These are phyloP conservation scores for Populus pruinosa DNA, from an alignment of 345 rosid genomes.

Conservation along the genomic window DNA sequence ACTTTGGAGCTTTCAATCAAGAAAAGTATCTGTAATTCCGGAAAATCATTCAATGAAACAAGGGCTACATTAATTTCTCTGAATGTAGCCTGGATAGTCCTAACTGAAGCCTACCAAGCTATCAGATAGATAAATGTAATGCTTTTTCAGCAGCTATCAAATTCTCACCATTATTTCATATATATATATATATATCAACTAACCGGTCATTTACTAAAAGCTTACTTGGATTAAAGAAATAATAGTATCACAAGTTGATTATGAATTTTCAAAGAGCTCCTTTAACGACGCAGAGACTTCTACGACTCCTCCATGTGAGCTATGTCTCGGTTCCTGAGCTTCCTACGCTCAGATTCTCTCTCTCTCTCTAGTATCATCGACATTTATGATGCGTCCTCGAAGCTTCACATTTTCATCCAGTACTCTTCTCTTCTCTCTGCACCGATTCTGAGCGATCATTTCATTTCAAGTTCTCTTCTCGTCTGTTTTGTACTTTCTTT, in stretches of 20 bases:
- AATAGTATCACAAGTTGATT: not conserved
- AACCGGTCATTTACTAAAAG: not conserved
- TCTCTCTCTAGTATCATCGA: constrained; percentile 9
- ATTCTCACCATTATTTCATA: too few relatives aligned
- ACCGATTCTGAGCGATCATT: constrained; percentile 11
- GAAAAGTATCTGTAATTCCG: too few relatives aligned
- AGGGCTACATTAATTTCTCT: too few relatives aligned
- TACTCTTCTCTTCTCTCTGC: constrained; percentile 24
- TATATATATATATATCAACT: not conserved
- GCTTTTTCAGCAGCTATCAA: too few relatives aligned
- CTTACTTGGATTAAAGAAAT: constrained; percentile 13
- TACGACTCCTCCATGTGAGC: constrained; percentile 54
- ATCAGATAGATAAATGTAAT: too few relatives aligned
- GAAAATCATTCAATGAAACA: too few relatives aligned
- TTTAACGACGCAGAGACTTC: constrained; percentile 36
- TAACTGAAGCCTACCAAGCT: too few relatives aligned
- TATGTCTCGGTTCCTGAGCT: constrained; percentile 47
- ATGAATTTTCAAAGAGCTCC: constrained; percentile 13
- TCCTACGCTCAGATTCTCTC: constrained; percentile 6
- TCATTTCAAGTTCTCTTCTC: not conserved
- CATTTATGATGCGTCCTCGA: constrained; percentile 10
- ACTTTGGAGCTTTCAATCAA: too few relatives aligned
- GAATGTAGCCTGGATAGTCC: too few relatives aligned
- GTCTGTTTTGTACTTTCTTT: constrained; percentile 3
- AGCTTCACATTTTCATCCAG: constrained; percentile 20